phyloP scores from a whole-genome alignment of 2,329 filamentous ascomycete genomes.

The Colletotrichum chrysophilum region DNA sequence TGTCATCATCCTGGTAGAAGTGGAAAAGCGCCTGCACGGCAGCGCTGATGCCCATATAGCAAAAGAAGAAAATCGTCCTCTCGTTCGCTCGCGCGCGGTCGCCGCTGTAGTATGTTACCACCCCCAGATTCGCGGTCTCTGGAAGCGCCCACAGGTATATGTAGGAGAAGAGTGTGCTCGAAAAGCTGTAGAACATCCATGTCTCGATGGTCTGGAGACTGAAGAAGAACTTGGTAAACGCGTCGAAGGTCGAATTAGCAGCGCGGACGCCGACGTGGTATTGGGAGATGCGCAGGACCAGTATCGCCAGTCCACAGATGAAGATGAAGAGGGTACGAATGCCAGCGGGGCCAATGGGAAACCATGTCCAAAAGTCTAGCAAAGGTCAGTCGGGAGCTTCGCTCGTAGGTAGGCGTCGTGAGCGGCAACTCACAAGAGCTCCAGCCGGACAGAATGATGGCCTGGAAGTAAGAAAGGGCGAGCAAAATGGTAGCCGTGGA shows the following conservation, averaged over 20 bases:
- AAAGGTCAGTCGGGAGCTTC: slow-evolving; percentile 1
- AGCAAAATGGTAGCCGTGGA: slow-evolving; percentile 75
- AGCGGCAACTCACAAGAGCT: slow-evolving; percentile 63
- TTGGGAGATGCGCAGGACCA: slow-evolving; percentile 85
- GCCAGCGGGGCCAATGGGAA: slow-evolving; percentile 78
- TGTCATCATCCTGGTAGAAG: slow-evolving; percentile 76
- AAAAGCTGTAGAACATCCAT: slow-evolving; percentile 76
- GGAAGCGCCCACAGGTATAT: slow-evolving; percentile 78
- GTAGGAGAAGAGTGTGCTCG: slow-evolving; percentile 80
- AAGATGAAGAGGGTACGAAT: slow-evolving; percentile 79
- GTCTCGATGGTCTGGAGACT: slow-evolving; percentile 71
- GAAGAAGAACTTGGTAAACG: slow-evolving; percentile 62
- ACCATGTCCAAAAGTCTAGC: slow-evolving; percentile 83
- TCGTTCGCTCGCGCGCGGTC: slow-evolving; percentile 85
- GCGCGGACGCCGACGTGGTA: slow-evolving; percentile 79
- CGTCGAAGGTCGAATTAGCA: slow-evolving; percentile 70
- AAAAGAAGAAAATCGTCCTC: slow-evolving; percentile 79
- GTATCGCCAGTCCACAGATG: slow-evolving; percentile 75
- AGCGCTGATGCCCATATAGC: slow-evolving; percentile 72
- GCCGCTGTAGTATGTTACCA: slow-evolving; percentile 73
- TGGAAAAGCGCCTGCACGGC: slow-evolving; percentile 73
- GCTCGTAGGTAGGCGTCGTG: neutral
- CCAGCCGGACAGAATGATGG: slow-evolving; percentile 73
- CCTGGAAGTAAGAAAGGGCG: slow-evolving; percentile 73
- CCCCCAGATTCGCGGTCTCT: slow-evolving; percentile 66